Base-by-base conservation (phyloP, 805 yeast species). In the Hermanozyma aechmeae region DNA sequence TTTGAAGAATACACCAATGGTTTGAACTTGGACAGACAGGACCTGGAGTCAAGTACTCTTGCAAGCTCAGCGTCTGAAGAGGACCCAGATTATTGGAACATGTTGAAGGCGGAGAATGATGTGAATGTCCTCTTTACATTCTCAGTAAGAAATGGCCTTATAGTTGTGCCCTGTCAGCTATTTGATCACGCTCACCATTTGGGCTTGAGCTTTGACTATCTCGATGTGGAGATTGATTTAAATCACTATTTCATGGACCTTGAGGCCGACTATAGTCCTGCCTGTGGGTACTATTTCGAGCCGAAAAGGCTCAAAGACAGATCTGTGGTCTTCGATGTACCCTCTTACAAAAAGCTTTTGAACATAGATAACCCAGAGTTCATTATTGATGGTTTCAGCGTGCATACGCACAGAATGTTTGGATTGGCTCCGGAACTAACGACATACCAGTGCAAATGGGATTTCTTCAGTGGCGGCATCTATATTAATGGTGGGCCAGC, bases 231-330 rank as follows among this genome's bases (percentile, higher is more conserved):
- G 48, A 61, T 84, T n/a, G 61, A 97, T 31, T 80, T 85, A 53
- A 79, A 89, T 12, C 82, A 85, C 43, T 92, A 81, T 51, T 92
- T 89, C 47, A 87, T 92, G 96, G 96, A 89, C 46, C 49, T 89
- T 36, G 89, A 85, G 45, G 80, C 79, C 1, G 75, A 82, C 39
- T 61, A 77, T 23, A 65, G 80, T 9, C 84, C 87, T 1, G 52
- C 39, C 4, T 40, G 45, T 13, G 61, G 67, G 3, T 48, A 46
- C 8, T 51, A 46, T 7, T 33, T 42, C 15, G 45, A 46, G 5
- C 29, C 31, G 6, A 13, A n/a, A n/a, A n/a, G n/a, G n/a, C n/a
- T n/a, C n/a, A n/a, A n/a, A n/a, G 20, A 10, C 20, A 7, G 20
- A 7, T 7, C 53, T 34, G 37, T 38, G 3, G 39, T 53, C 3